Conservation (phyloP, 352 stramenopile species). For the Heterotrichella gracilis region DNA sequence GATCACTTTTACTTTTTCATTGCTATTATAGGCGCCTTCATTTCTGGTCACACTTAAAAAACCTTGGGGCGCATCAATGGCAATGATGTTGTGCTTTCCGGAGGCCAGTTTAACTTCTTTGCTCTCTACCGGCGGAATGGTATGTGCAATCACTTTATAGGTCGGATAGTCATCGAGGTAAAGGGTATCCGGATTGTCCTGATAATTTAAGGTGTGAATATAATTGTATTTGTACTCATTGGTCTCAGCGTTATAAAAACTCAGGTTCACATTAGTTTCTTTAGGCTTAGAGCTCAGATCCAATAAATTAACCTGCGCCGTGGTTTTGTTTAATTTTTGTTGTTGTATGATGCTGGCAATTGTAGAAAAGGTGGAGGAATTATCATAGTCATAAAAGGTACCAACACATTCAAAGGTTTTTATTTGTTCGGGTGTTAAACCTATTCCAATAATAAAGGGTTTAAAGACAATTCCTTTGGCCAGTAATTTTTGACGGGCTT, state of each 20-base stretch:
- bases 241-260: not conserved
- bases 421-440: not conserved
- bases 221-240: slow-evolving; percentile 7
- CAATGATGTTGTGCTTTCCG: not conserved
- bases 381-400: slow-evolving; percentile 3
- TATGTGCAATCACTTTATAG: not conserved
- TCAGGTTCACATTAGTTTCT: not conserved
- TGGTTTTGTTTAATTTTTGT: slow-evolving; percentile 10
- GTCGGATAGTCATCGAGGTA: not conserved
- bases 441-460: not conserved
- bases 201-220: not conserved
- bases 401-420: not conserved
- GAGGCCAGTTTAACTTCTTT: not conserved
- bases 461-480: not conserved
- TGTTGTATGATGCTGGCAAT: not conserved
- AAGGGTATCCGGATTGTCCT: not conserved
- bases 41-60: not conserved
- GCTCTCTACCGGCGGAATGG: not conserved
- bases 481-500: not conserved
- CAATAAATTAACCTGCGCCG: not conserved
- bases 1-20: not conserved
- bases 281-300: not conserved
- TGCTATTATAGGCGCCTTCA: not conserved
- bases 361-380: not conserved
- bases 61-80: not conserved